A percentile compares a stretch with the other conserved stretches of the same genome.
Conservation (phyloP, 257 asterid genomes). For the Nicotiana benthamiana region DNA sequence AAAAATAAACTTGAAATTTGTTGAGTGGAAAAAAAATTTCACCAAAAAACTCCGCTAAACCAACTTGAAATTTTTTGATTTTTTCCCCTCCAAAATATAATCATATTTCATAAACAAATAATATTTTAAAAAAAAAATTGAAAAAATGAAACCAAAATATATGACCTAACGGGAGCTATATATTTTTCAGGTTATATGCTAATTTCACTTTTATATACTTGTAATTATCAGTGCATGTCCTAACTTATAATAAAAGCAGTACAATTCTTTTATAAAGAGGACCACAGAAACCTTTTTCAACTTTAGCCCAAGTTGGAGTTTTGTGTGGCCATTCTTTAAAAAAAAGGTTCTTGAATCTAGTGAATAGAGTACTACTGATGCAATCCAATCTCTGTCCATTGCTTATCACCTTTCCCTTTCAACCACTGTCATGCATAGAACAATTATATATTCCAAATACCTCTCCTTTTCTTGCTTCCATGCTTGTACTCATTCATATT, state of each 20-base stretch:
- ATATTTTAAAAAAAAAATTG: no score
- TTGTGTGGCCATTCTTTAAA: slow-evolving; percentile 1
- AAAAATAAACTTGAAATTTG: no score
- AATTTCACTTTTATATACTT: no score
- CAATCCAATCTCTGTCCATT: slow-evolving; percentile 4
- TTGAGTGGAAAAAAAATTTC: no score
- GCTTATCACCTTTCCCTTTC: slow-evolving; percentile 10
- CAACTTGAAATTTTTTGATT: no score
- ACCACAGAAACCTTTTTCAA: neutral
- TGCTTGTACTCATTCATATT: neutral
- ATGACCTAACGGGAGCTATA: no score
- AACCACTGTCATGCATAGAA: neutral
- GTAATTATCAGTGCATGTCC: neutral
- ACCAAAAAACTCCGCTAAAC: no score
- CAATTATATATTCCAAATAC: slow-evolving; percentile 6
- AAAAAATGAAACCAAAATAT: no score
- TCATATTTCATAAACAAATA: no score
- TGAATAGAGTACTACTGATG: neutral
- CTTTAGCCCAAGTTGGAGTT: slow-evolving; percentile 11
- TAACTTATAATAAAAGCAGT: neutral
- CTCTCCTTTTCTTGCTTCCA: neutral
- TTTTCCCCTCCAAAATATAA: no score
- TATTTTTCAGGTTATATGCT: no score
- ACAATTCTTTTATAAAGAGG: neutral
- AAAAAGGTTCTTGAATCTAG: slow-evolving; percentile 19